Conservation (phyloP, 805 yeast genomes). For the Peterozyma xylosa region DNA sequence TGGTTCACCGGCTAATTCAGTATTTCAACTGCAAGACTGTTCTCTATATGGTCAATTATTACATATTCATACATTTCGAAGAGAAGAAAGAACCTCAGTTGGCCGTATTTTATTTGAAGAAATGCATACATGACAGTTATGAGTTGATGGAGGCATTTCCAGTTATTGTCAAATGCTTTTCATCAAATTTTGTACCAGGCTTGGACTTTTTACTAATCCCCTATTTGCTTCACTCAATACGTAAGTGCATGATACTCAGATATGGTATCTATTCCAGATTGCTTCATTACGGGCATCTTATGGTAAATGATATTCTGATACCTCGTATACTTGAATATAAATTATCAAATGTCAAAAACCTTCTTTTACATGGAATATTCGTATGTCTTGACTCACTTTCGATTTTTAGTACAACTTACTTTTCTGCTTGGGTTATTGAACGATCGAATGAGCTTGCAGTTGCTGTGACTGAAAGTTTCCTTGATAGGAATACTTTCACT, state of each 20-base stretch:
- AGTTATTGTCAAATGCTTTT: slow-evolving; percentile 18
- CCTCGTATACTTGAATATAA: neutral
- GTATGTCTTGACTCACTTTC: too few species aligned
- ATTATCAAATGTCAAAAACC: neutral
- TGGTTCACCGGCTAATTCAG: slow-evolving; percentile 1
- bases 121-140: neutral
- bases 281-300: slow-evolving; percentile 14
- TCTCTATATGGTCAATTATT: slow-evolving; percentile 1
- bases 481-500: too few species aligned
- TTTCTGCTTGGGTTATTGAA: too few species aligned
- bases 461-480: too few species aligned
- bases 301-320: neutral
- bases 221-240: slow-evolving; percentile 26
- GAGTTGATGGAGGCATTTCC: slow-evolving; percentile 1
- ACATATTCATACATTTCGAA: slow-evolving; percentile 4
- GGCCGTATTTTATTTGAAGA: neutral
- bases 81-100: neutral
- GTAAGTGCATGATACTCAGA: slow-evolving; percentile 25
- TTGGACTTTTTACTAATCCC: slow-evolving; percentile 33
- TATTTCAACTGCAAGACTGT: slow-evolving; percentile 1
- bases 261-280: slow-evolving; percentile 20
- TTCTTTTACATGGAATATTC: neutral
- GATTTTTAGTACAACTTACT: too few species aligned
- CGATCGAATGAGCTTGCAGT: too few species aligned
- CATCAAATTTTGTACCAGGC: slow-evolving; percentile 23